Percentiles rank a stretch among this genome's conserved stretches.
These are phyloP conservation scores for Leccinellum rugosiceps DNA, from an alignment of 768 basidiomycete genomes.

Conservation along the genomic window DNA sequence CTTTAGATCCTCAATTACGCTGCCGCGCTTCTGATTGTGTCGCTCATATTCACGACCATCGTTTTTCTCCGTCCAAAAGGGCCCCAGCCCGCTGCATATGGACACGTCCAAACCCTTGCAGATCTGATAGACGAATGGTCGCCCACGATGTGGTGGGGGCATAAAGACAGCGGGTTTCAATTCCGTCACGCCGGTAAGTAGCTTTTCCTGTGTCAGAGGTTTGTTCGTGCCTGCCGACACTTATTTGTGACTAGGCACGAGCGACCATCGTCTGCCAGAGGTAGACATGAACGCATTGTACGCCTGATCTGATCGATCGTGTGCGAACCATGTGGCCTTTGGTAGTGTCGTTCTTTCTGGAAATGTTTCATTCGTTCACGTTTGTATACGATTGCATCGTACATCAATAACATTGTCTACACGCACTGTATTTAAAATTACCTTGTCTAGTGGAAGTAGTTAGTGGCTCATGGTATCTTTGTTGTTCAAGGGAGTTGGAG, in stretches of 20 bases:
- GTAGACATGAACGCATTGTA: conserved; percentile 18
- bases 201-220: no score
- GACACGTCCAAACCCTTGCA: conserved; percentile 34
- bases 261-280: conserved; percentile 14
- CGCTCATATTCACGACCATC: conserved; percentile 14
- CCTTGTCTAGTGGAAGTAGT: not conserved
- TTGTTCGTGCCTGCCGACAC: not conserved
- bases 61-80: conserved; percentile 17
- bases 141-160: conserved; percentile 3
- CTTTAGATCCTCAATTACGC: conserved; percentile 27
- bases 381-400: not conserved
- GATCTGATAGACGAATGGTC: conserved; percentile 37
- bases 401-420: not conserved
- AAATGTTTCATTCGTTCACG: not conserved
- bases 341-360: not conserved
- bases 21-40: conserved; percentile 16
- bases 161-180: no score
- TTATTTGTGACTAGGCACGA: conserved; percentile 18
- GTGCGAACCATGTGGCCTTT: not conserved
- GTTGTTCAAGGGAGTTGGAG: not conserved
- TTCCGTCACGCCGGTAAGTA: no score
- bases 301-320: not conserved
- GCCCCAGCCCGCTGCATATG: conserved; percentile 31
- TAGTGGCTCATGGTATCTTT: not conserved
- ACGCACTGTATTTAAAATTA: not conserved